phyloP scores from a whole-genome alignment of 345 rosid genomes.

The Eucalyptus marginata region DNA sequence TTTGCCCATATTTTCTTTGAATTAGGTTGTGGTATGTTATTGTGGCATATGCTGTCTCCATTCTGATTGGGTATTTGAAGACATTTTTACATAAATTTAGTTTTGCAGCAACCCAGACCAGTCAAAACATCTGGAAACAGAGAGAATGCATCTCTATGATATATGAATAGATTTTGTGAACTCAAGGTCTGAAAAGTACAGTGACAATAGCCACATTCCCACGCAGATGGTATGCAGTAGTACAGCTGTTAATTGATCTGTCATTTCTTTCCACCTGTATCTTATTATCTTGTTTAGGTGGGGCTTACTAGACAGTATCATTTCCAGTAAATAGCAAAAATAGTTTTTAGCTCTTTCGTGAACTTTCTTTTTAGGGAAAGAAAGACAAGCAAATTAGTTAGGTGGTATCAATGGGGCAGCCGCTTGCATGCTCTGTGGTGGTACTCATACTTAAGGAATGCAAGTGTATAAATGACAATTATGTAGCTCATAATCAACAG shows the following conservation, averaged over 20 bases:
- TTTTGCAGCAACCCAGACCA: too few species aligned
- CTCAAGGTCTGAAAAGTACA: conserved; percentile 79
- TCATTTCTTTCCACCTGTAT: not conserved
- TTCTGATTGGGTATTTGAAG: not conserved
- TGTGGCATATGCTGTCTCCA: not conserved
- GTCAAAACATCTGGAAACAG: too few species aligned
- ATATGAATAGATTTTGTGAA: conserved; percentile 35
- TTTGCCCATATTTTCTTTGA: not conserved
- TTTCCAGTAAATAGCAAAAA: not conserved
- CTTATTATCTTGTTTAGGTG: not conserved
- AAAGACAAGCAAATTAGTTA: not conserved
- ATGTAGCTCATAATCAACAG: not conserved
- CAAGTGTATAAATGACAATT: not conserved
- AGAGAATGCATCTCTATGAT: too few species aligned
- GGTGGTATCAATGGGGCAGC: not conserved
- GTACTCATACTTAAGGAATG: not conserved
- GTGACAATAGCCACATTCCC: conserved; percentile 83
- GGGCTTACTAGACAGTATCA: not conserved
- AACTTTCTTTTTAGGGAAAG: not conserved
- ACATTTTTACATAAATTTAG: too few species aligned
- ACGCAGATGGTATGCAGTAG: conserved; percentile 38
- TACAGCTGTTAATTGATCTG: not conserved
- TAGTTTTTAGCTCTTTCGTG: not conserved
- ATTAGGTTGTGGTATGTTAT: not conserved
- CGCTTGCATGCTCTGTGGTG: not conserved